Conservation (phyloP, 768 basidiomycete genomes). For the Terana coerulea region DNA sequence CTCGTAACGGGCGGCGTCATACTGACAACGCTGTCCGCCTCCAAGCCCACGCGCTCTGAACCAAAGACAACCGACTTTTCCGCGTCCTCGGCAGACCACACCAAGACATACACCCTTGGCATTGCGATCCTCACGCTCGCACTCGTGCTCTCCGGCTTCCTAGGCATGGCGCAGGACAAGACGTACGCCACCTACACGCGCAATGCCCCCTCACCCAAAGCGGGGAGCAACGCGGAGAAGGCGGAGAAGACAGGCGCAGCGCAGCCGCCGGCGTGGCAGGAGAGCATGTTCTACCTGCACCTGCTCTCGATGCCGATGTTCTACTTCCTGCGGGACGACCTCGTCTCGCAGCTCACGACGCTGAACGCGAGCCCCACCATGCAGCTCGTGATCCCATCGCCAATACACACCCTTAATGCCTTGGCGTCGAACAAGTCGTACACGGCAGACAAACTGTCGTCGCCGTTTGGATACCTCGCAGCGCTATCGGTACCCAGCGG, state of each 20-base stretch:
- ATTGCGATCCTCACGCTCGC: constrained; percentile 73
- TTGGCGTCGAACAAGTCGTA: constrained; percentile 16
- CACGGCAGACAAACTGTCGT: constrained; percentile 26
- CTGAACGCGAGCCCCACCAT: constrained; percentile 39
- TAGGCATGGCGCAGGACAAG: constrained; percentile 84
- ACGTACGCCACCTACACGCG: constrained; percentile 42
- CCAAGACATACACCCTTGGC: constrained; percentile 58
- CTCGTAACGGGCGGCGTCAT: constrained; percentile 77
- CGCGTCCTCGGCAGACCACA: constrained; percentile 18
- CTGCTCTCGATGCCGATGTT: constrained; percentile 80
- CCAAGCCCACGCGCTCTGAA: constrained; percentile 31
- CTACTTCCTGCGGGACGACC: constrained; percentile 49
- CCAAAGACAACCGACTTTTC: constrained; percentile 3
- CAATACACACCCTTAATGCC: not conserved
- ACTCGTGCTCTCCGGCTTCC: constrained; percentile 72
- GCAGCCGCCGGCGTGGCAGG: constrained; percentile 62
- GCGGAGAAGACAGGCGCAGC: not conserved
- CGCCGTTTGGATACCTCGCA: constrained; percentile 11
- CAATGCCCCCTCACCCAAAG: not conserved
- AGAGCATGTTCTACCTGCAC: constrained; percentile 91
- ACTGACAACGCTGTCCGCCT: constrained; percentile 77
- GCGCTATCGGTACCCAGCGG: constrained; percentile 47
- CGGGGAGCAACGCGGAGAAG: not conserved
- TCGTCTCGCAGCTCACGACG: constrained; percentile 41
- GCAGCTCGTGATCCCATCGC: constrained; percentile 11